Evolutionary conservation across 2,329 filamentous ascomycete genomes (phyloP).

Genomic region (Verticillium albo-atrum): DNA sequence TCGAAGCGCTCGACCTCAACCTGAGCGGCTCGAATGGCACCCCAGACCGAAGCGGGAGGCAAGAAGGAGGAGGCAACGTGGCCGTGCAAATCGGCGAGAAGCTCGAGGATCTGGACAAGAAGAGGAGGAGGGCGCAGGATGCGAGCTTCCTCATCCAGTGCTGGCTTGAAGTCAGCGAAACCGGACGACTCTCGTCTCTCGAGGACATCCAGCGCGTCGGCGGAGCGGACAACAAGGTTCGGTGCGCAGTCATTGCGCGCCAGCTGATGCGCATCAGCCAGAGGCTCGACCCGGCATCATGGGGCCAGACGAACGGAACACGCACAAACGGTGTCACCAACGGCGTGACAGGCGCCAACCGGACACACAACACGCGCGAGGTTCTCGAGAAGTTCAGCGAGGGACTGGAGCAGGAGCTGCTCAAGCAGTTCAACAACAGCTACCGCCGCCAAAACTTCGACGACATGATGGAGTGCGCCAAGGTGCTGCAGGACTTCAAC

Average conservation of each 20-base stretch:
- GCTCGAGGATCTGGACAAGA: constrained; percentile 89
- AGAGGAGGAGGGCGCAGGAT: constrained; percentile 83
- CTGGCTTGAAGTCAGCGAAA: constrained; percentile 92
- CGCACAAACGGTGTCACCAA: constrained; percentile 45
- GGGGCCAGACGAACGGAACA: constrained; percentile 58
- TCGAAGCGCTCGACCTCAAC: constrained; percentile 82
- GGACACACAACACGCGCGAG: constrained; percentile 68
- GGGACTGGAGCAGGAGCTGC: constrained; percentile 86
- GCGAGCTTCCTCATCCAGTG: constrained; percentile 94
- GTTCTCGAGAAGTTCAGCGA: constrained; percentile 96
- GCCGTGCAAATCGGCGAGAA: constrained; percentile 93
- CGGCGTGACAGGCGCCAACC: constrained; percentile 36
- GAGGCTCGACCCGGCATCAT: constrained; percentile 74
- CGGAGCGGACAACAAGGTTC: constrained; percentile 85
- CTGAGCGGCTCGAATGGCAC: constrained; percentile 51
- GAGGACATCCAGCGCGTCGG: constrained; percentile 85
- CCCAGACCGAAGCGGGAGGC: constrained; percentile 39
- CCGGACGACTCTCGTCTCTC: constrained; percentile 78
- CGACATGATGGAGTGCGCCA: constrained; percentile 95
- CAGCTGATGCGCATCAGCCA: constrained; percentile 94
- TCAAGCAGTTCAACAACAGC: constrained; percentile 96
- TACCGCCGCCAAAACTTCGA: constrained; percentile 94
- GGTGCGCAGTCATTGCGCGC: constrained; percentile 88
- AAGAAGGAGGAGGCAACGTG: constrained; percentile 70
- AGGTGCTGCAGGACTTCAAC: constrained; percentile 92